Percentiles rank a stretch among this genome's conserved stretches.
Evolutionary conservation across 164 flowering plant genomes (phyloP).

Genomic region (Annona squamosa): DNA sequence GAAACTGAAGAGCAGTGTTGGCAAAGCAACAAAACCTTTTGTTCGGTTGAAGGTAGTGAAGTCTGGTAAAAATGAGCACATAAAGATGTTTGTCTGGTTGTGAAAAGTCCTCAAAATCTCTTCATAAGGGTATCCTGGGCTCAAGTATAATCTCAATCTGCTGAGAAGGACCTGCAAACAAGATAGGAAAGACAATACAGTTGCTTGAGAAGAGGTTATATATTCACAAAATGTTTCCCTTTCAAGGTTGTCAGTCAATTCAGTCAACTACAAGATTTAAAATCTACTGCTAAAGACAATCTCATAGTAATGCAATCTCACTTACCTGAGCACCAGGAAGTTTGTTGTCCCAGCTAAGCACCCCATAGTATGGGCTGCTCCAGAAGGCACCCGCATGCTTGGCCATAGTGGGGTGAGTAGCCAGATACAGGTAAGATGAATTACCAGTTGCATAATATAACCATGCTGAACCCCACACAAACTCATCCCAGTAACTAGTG

Average conservation of each 20-base stretch:
- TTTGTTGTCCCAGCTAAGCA: slow-evolving; percentile 95
- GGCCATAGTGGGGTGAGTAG: slow-evolving; percentile 59
- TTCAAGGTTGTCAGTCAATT: not conserved
- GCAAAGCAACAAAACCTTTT: slow-evolving; percentile 40
- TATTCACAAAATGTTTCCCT: not conserved
- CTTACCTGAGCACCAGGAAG: slow-evolving; percentile 91
- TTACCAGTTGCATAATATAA: slow-evolving; percentile 94
- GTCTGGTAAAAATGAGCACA: slow-evolving; percentile 84
- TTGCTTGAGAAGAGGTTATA: not conserved
- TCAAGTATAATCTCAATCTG: slow-evolving; percentile 80
- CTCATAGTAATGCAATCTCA: not conserved
- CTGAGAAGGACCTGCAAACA: slow-evolving; percentile 66
- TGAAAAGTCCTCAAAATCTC: slow-evolving; percentile 79
- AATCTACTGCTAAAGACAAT: not conserved
- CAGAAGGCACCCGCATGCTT: slow-evolving; percentile 97
- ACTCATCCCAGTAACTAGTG: slow-evolving; percentile 84
- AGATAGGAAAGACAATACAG: not conserved
- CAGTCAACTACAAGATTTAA: not conserved
- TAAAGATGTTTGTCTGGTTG: slow-evolving; percentile 79
- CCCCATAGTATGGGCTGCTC: slow-evolving; percentile 90
- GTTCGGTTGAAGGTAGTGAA: slow-evolving; percentile 80
- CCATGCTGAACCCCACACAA: slow-evolving; percentile 93
- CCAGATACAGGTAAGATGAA: slow-evolving; percentile 59
- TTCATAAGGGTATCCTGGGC: slow-evolving; percentile 97
- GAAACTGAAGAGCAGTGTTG: not conserved